Base-by-base conservation (phyloP, 2,329 filamentous ascomycete genomes). In the Orbilia ellipsospora region DNA sequence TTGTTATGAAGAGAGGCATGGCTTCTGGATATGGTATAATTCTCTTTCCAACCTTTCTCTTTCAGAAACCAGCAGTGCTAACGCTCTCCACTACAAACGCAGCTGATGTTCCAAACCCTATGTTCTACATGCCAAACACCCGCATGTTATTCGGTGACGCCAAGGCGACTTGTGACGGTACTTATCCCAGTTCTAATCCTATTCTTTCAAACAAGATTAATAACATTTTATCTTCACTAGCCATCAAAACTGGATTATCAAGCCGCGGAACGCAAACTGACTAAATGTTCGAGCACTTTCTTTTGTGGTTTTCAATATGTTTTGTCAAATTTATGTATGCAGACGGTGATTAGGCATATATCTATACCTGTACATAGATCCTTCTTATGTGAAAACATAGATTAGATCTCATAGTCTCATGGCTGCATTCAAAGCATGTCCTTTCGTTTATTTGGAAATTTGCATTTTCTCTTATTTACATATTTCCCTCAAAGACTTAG, bases 91-190 rank as follows among this genome's bases (percentile, higher is more conserved):
- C 67, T 50, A 48, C 31, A 54, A 61, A 26, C 31, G 44, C 78
- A 91, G 91, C 93, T 18, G 93, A 97, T 83, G 92, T 97, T 8
- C 91, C 91, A 10, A 97, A 97, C 81, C 93, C 93, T 0, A 94
- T 97, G 92, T 95, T 96, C 83, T 95, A 90, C 83, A 94, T 94
- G 91, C 90, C 91, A 2, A 90, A 90, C 61, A 93, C 93, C 1
- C 92, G 90, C 84, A 97, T 96, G 93, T 82, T 97, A 72, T 96
- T 97, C 83, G 93, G 93, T 26, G 93, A 97, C 83, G 93, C 93
- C 18, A 94, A 92, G 84, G 87, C 88, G 73, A 91, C 90, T 73
- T 94, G 92, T 80, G 92, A 95, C 84, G 91, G 82, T 83, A 78
- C 50, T 12, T 16, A 23, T n/a, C 36, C 55, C n/a, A 59, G 4